phyloP scores from a whole-genome alignment of 345 rosid genomes.

The Physaria fendleri region DNA sequence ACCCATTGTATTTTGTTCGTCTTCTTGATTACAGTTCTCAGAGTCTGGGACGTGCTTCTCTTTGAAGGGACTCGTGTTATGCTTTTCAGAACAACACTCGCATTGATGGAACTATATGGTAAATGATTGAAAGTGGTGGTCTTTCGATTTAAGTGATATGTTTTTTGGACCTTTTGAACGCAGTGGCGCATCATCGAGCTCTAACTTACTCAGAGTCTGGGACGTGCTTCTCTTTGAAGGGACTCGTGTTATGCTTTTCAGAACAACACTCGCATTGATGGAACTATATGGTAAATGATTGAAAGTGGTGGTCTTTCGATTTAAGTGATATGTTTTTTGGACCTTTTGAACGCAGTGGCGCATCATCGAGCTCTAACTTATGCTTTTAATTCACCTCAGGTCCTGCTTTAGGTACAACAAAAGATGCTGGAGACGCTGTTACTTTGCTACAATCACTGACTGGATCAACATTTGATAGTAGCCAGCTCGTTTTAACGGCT shows the following conservation, averaged over 20 bases:
- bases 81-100: slow-evolving; percentile 93
- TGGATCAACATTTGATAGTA: slow-evolving; percentile 99
- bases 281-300: slow-evolving; percentile 87
- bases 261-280: slow-evolving; percentile 96
- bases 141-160: slow-evolving; percentile 6
- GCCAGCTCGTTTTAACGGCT: slow-evolving; percentile 98
- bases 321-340: slow-evolving; percentile 12
- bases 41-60: slow-evolving; percentile 98
- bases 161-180: slow-evolving; percentile 7
- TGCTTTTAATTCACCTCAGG: slow-evolving; percentile 54
- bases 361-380: slow-evolving; percentile 14
- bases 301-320: slow-evolving; percentile 14
- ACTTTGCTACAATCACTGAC: slow-evolving; percentile 92
- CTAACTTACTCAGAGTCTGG: slow-evolving; percentile 60
- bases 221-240: slow-evolving; percentile 99
- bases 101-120: slow-evolving; percentile 99
- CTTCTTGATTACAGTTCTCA: slow-evolving; percentile 67
- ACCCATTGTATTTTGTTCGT: slow-evolving; percentile 6
- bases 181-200: not conserved
- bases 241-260: slow-evolving; percentile 91
- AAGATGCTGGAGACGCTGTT: slow-evolving; percentile 99
- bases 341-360: slow-evolving; percentile 3
- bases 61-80: slow-evolving; percentile 97
- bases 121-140: slow-evolving; percentile 36
- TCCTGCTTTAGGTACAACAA: slow-evolving; percentile 93